Evolutionary conservation across 2,329 filamentous ascomycete genomes (phyloP).

Genomic region (Clonostachys byssicola): DNA sequence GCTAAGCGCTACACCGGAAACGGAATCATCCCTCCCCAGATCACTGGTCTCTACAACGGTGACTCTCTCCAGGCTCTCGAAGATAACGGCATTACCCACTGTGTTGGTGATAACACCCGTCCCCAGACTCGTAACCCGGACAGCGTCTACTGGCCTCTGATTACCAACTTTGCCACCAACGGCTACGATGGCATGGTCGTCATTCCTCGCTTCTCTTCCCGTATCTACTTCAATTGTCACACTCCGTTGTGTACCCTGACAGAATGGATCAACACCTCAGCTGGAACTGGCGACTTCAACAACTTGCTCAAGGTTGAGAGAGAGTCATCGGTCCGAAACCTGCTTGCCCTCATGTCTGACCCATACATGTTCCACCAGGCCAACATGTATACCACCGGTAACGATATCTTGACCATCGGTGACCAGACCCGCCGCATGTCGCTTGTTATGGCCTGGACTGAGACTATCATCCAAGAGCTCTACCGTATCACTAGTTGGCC

Average conservation of each 20-base stretch:
- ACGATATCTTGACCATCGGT: slow-evolving; percentile 40
- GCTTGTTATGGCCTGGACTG: slow-evolving; percentile 56
- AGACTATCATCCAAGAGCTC: slow-evolving; percentile 48
- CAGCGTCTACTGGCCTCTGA: slow-evolving; percentile 51
- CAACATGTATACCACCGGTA: slow-evolving; percentile 49
- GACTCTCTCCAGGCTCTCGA: slow-evolving; percentile 55
- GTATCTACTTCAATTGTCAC: slow-evolving; percentile 63
- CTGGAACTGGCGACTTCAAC: slow-evolving; percentile 45
- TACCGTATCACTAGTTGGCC: slow-evolving; percentile 32
- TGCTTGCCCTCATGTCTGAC: slow-evolving; percentile 51
- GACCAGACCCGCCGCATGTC: slow-evolving; percentile 40
- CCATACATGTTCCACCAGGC: slow-evolving; percentile 61
- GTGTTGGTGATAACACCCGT: slow-evolving; percentile 62
- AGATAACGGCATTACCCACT: slow-evolving; percentile 53
- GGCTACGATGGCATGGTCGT: slow-evolving; percentile 52
- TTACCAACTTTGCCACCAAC: slow-evolving; percentile 42
- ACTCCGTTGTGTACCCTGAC: slow-evolving; percentile 47
- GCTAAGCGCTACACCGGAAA: slow-evolving; percentile 43
- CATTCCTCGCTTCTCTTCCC: slow-evolving; percentile 55
- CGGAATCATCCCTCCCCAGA: slow-evolving; percentile 58
- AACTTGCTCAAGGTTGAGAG: slow-evolving; percentile 46
- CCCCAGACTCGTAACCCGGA: slow-evolving; percentile 44
- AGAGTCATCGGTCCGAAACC: slow-evolving; percentile 47
- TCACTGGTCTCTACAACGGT: slow-evolving; percentile 61
- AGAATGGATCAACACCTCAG: slow-evolving; percentile 58